A percentile compares a stretch with the other conserved stretches of the same genome.
These are phyloP conservation scores for Terana coerulea DNA, from an alignment of 768 basidiomycete genomes.

Conservation along the genomic window DNA sequence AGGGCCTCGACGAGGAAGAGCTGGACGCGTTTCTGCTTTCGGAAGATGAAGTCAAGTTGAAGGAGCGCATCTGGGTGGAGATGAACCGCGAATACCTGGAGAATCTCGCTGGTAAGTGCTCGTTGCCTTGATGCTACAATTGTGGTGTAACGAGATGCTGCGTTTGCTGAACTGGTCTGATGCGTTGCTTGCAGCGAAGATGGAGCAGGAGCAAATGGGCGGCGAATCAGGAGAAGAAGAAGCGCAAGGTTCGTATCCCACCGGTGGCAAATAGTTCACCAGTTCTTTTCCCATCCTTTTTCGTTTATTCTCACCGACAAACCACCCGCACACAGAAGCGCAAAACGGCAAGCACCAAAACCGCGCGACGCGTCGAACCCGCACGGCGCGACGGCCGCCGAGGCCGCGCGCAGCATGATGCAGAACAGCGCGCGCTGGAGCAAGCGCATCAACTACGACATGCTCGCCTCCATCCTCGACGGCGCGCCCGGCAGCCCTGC, in stretches of 20 bases:
- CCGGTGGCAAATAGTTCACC: slow-evolving; percentile 28
- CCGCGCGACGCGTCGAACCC: slow-evolving; percentile 75
- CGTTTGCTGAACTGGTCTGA: background rate
- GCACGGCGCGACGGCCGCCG: slow-evolving; percentile 67
- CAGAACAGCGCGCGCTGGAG: slow-evolving; percentile 87
- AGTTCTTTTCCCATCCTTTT: slow-evolving; percentile 3
- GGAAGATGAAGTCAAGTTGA: slow-evolving; percentile 79
- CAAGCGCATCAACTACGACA: slow-evolving; percentile 92
- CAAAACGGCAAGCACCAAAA: slow-evolving; percentile 45
- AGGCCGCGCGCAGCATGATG: slow-evolving; percentile 72
- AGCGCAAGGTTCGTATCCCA: slow-evolving; percentile 74
- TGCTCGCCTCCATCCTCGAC: slow-evolving; percentile 37
- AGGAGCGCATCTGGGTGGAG: slow-evolving; percentile 93
- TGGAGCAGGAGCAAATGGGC: slow-evolving; percentile 42
- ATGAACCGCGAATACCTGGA: slow-evolving; percentile 89
- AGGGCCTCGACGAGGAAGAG: slow-evolving; percentile 88
- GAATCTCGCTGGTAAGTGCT: slow-evolving; percentile 69
- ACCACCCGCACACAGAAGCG: slow-evolving; percentile 53
- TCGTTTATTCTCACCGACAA: slow-evolving; percentile 13
- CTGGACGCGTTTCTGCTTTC: slow-evolving; percentile 75
- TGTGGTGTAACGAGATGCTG: background rate
- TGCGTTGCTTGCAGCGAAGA: slow-evolving; percentile 54
- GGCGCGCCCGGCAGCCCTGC: slow-evolving; percentile 8
- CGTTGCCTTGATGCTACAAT: too few relatives aligned
- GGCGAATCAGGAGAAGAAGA: slow-evolving; percentile 41